phyloP scores from a whole-genome alignment of 495 filamentous ascomycete species.

The Aspergillus baeticus region DNA sequence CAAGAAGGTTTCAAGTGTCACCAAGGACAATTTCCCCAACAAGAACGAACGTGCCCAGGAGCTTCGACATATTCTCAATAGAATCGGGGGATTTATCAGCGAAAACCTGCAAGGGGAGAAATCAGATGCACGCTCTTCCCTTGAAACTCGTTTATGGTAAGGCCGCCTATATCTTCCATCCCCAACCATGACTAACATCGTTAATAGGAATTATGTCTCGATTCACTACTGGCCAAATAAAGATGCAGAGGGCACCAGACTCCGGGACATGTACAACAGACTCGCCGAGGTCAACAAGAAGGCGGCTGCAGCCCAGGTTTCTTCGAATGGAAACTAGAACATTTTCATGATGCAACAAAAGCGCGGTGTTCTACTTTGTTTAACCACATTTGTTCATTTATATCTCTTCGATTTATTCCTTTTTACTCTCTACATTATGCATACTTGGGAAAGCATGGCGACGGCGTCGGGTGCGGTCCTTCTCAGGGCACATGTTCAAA shows the following conservation, averaged over 20 bases:
- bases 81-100: constrained; percentile 50
- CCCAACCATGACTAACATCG: constrained; percentile 7
- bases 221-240: constrained; percentile 51
- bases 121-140: constrained; percentile 29
- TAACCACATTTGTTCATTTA: constrained; percentile 13
- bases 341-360: constrained; percentile 10
- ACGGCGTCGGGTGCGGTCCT: constrained; percentile 29
- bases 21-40: constrained; percentile 60
- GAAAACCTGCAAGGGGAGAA: constrained; percentile 32
- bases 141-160: constrained; percentile 51
- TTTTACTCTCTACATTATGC: constrained; percentile 23
- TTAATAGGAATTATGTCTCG: constrained; percentile 45
- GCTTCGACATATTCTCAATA: constrained; percentile 43
- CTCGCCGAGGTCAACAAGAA: constrained; percentile 35
- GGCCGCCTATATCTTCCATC: constrained; percentile 5
- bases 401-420: constrained; percentile 4
- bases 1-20: constrained; percentile 56
- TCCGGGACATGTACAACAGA: constrained; percentile 51
- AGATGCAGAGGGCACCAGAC: constrained; percentile 41
- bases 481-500: constrained; percentile 10
- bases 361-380: constrained; percentile 17
- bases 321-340: constrained; percentile 29
- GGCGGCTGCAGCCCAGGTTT: constrained; percentile 18
- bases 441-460: constrained; percentile 36
- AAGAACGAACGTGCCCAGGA: constrained; percentile 55